Percentiles rank a stretch among this genome's conserved stretches.
phyloP scores from a whole-genome alignment of 306 rosid genomes.

The Vicia faba region DNA sequence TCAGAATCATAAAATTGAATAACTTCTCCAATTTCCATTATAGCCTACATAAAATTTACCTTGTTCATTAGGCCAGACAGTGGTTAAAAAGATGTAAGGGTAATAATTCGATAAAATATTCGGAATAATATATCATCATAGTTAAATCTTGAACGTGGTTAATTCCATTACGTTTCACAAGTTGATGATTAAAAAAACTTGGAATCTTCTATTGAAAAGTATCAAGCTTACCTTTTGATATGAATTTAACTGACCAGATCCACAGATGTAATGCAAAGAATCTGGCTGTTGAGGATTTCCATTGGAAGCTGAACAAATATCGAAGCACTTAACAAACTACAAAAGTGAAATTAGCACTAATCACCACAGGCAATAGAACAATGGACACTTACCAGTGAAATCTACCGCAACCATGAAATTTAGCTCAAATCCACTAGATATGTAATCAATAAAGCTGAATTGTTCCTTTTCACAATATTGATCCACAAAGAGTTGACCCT shows the following conservation, averaged over 20 bases:
- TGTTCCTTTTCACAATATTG: conserved; percentile 65
- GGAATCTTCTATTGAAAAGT: not conserved
- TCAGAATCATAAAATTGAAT: conserved; percentile 87
- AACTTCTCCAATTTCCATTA: conserved; percentile 82
- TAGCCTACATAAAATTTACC: conserved; percentile 56
- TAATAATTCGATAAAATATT: too few species aligned
- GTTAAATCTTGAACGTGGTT: not conserved
- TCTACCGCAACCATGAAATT: too few species aligned
- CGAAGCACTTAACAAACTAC: conserved; percentile 24
- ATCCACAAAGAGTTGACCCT: conserved; percentile 85
- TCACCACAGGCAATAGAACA: not conserved
- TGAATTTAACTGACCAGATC: conserved; percentile 62
- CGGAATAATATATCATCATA: not conserved
- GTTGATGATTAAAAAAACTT: not conserved
- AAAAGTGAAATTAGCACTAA: not conserved
- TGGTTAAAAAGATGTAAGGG: too few species aligned
- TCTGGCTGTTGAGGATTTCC: conserved; percentile 59
- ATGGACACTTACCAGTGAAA: too few species aligned
- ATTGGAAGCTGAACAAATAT: conserved; percentile 70
- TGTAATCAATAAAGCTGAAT: conserved; percentile 79
- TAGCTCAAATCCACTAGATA: conserved; percentile 81
- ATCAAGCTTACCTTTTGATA: conserved; percentile 65
- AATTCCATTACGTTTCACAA: not conserved
- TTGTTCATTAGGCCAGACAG: conserved; percentile 25
- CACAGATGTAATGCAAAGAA: conserved; percentile 72